A percentile compares a stretch with the other conserved stretches of the same genome.
Conservation (phyloP, 192 early-diverging fungal species). For the Rhizoclosmatium sp. region DNA sequence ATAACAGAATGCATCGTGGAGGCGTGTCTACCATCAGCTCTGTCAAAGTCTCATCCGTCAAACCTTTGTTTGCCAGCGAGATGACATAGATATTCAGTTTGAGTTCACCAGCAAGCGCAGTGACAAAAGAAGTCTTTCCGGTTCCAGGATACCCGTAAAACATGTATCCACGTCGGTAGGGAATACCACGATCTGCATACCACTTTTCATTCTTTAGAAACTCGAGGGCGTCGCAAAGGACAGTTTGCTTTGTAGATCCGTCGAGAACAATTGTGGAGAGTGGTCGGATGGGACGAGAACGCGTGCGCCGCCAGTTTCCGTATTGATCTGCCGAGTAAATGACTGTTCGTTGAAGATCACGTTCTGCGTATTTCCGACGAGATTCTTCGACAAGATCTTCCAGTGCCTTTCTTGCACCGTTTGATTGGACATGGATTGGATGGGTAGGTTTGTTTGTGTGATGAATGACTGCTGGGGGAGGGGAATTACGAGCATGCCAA, state of each 20-base stretch:
- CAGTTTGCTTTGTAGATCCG: slow-evolving; percentile 28
- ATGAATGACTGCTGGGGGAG: not conserved
- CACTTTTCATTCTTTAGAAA: slow-evolving; percentile 55
- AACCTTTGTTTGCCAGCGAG: slow-evolving; percentile 66
- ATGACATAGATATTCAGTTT: slow-evolving; percentile 80
- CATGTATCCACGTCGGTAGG: slow-evolving; percentile 72
- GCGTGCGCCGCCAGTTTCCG: slow-evolving; percentile 67
- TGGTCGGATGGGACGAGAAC: slow-evolving; percentile 60
- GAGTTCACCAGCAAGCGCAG: slow-evolving; percentile 74
- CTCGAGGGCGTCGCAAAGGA: slow-evolving; percentile 50
- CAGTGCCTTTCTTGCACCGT: slow-evolving; percentile 50
- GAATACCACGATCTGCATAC: slow-evolving; percentile 64
- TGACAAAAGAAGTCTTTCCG: slow-evolving; percentile 74
- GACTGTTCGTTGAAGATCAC: slow-evolving; percentile 67
- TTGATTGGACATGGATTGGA: not conserved
- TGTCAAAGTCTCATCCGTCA: slow-evolving; percentile 68
- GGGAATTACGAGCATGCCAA: not conserved
- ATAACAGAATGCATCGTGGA: slow-evolving; percentile 65
- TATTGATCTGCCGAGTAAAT: slow-evolving; percentile 75
- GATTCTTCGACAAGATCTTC: slow-evolving; percentile 64
- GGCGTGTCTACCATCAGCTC: slow-evolving; percentile 57
- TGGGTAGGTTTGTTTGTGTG: slow-evolving; percentile 4
- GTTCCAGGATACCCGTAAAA: slow-evolving; percentile 77
- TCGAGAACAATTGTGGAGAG: slow-evolving; percentile 52
- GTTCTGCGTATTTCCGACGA: slow-evolving; percentile 61